phyloP scores from a whole-genome alignment of 1,284 basidiomycete species.

The Apiotrichum akiyoshidainum region DNA sequence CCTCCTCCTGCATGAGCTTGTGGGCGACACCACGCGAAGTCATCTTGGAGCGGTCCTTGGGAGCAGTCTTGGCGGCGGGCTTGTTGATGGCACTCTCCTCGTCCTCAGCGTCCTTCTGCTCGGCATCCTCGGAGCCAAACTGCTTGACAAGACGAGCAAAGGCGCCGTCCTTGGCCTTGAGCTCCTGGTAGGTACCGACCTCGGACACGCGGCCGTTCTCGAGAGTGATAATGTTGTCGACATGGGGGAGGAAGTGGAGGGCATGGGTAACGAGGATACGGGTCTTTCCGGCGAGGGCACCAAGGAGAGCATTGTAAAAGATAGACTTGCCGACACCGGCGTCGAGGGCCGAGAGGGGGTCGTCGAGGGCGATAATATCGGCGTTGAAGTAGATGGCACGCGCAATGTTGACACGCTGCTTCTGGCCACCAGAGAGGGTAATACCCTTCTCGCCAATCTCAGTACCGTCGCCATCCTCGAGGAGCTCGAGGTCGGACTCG shows the following conservation, averaged over 20 bases:
- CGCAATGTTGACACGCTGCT: conserved; percentile 60
- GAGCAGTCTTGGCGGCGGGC: no score
- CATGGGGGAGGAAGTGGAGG: conserved; percentile 51
- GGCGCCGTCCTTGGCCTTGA: conserved; percentile 60
- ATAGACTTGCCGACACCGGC: conserved; percentile 82
- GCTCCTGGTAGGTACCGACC: conserved; percentile 67
- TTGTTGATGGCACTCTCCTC: conserved; percentile 47
- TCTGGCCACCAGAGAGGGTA: conserved; percentile 49
- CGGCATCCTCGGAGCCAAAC: conserved; percentile 59
- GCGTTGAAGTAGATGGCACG: conserved; percentile 80
- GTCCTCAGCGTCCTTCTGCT: conserved; percentile 47
- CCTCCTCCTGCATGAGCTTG: conserved; percentile 53
- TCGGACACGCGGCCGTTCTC: conserved; percentile 71
- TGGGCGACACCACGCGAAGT: conserved; percentile 39
- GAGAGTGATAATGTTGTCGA: conserved; percentile 53
- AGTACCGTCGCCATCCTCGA: conserved; percentile 77
- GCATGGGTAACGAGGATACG: conserved; percentile 63
- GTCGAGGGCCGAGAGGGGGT: conserved; percentile 73
- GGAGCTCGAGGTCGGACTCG: conserved; percentile 72
- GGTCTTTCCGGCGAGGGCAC: conserved; percentile 64
- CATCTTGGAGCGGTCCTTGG: conserved; percentile 38
- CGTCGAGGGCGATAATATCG: conserved; percentile 82
- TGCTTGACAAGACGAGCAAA: conserved; percentile 70
- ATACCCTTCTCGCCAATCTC: conserved; percentile 82
- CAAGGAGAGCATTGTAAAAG: conserved; percentile 76